Evolutionary conservation across 2,329 filamentous ascomycete genomes (phyloP).

Genomic region (Talaromyces sp.): DNA sequence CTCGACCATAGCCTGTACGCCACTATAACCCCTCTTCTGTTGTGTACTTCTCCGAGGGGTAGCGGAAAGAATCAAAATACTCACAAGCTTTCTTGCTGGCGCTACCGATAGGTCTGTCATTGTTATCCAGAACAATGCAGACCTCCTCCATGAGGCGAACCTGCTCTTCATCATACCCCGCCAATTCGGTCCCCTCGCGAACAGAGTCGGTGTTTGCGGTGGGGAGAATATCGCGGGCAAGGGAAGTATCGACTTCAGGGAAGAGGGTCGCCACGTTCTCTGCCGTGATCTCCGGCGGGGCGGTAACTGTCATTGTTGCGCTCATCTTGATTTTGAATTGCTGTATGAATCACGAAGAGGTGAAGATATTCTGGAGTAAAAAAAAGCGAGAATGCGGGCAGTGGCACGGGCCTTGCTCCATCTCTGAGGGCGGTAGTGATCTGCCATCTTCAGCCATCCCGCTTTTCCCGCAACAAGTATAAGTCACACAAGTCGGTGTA

Average conservation of each 20-base stretch:
- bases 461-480: too few relatives aligned
- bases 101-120: constrained; percentile 90
- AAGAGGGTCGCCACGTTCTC: constrained; percentile 86
- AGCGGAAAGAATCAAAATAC: constrained; percentile 36
- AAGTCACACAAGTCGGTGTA: too few relatives aligned
- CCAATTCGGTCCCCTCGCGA: constrained; percentile 69
- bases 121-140: constrained; percentile 92
- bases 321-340: constrained; percentile 30
- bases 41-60: neutral
- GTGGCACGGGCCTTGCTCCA: neutral
- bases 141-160: constrained; percentile 98
- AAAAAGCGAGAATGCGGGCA: neutral
- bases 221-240: constrained; percentile 55
- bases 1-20: neutral
- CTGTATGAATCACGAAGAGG: neutral
- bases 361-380: neutral
- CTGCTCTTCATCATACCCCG: constrained; percentile 95
- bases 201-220: constrained; percentile 42
- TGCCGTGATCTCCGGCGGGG: constrained; percentile 71
- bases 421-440: constrained; percentile 5
- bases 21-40: constrained; percentile 14
- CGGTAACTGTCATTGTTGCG: constrained; percentile 54
- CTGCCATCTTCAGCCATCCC: constrained; percentile 1
- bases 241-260: constrained; percentile 71
- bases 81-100: constrained; percentile 97